These are phyloP conservation scores for Leptographium procerum DNA, from an alignment of 2,329 filamentous ascomycete species.

Conservation along the genomic window DNA sequence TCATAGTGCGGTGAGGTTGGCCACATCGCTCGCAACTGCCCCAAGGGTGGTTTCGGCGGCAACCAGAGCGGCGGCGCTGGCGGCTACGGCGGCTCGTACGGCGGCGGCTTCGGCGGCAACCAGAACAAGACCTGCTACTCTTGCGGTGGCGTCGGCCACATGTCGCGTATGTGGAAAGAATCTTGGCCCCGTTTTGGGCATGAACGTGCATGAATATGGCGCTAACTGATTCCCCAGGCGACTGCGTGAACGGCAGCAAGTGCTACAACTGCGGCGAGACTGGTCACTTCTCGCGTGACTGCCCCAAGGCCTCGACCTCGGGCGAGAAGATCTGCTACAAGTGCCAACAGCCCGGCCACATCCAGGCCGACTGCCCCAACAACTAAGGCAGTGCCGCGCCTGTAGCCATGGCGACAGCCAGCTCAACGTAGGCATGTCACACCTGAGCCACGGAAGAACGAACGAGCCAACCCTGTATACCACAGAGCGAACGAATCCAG, in stretches of 20 bases:
- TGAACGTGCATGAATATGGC: neutral
- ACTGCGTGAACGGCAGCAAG: constrained; percentile 98
- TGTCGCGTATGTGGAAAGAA: constrained; percentile 56
- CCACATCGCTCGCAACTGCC: constrained; percentile 90
- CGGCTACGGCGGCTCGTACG: constrained; percentile 23
- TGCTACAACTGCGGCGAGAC: constrained; percentile 98
- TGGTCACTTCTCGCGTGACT: constrained; percentile 91
- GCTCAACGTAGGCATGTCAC: constrained; percentile 8
- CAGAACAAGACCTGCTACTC: constrained; percentile 83
- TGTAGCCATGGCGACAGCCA: constrained; percentile 6
- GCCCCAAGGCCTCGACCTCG: constrained; percentile 77
- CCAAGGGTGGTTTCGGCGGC: constrained; percentile 48
- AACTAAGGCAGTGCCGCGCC: constrained; percentile 33
- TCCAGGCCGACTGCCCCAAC: constrained; percentile 89
- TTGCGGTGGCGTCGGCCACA: constrained; percentile 92
- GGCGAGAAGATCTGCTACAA: constrained; percentile 98
- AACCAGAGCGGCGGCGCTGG: constrained; percentile 37
- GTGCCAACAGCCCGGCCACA: constrained; percentile 73
- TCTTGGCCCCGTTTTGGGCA: no score
- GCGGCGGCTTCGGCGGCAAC: constrained; percentile 24
- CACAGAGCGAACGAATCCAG: constrained; percentile 3
- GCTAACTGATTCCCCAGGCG: constrained; percentile 35
- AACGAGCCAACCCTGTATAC: constrained; percentile 8
- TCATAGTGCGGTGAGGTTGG: constrained; percentile 77
- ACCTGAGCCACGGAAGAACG: constrained; percentile 8